phyloP scores from a whole-genome alignment of 176 grass and related monocot species.

The Aegilops sharonensis region DNA sequence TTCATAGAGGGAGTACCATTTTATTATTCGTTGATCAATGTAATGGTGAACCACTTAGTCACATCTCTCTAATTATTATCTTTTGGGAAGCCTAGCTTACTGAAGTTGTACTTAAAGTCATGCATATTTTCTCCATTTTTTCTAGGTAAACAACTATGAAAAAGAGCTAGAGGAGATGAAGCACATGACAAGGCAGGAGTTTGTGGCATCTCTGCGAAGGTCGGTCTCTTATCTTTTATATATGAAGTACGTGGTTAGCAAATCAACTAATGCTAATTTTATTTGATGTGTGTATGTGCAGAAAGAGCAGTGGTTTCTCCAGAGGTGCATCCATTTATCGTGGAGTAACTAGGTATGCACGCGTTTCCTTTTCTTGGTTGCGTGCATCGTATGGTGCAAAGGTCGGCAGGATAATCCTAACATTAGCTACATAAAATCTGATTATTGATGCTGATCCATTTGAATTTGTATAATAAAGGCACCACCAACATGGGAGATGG shows the following conservation, averaged over 20 bases:
- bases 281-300: constrained; percentile 18
- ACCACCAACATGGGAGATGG: constrained; percentile 91
- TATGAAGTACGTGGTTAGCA: background rate
- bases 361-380: background rate
- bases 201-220: constrained; percentile 75
- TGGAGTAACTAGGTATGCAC: constrained; percentile 70
- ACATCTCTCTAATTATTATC: background rate
- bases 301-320: constrained; percentile 84
- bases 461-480: constrained; percentile 35
- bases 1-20: no score
- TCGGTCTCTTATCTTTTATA: background rate
- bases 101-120: constrained; percentile 24
- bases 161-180: constrained; percentile 88
- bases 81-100: background rate
- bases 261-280: background rate
- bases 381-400: background rate
- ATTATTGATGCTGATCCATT: background rate
- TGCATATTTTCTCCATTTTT: constrained; percentile 30
- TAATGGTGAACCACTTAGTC: background rate
- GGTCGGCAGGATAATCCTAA: background rate
- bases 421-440: background rate
- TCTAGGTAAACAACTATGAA: constrained; percentile 61
- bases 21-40: background rate
- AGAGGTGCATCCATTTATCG: constrained; percentile 84
- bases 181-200: constrained; percentile 86